phyloP scores from a whole-genome alignment of 306 rosid species.

The Cercis canadensis region DNA sequence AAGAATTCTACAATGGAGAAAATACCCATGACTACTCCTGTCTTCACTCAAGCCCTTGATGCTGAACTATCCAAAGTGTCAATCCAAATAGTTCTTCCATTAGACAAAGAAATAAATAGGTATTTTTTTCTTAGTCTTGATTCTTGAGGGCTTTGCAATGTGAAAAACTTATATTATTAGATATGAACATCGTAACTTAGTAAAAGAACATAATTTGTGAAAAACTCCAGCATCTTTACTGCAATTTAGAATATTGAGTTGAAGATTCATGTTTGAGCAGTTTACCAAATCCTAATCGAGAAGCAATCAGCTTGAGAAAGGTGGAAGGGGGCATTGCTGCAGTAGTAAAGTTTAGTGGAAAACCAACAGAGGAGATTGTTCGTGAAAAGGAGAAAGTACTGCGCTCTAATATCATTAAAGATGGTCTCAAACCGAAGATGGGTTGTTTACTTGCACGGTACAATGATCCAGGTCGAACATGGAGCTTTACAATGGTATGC shows the following conservation, averaged over 20 bases:
- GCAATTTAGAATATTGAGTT: conserved; percentile 13
- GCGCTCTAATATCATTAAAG: conserved; percentile 55
- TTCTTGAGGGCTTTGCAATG: not conserved
- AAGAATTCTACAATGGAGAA: conserved; percentile 79
- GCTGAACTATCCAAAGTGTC: conserved; percentile 62
- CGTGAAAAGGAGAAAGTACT: conserved; percentile 59
- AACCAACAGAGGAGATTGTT: conserved; percentile 64
- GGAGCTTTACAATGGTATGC: conserved; percentile 78
- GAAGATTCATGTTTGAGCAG: conserved; percentile 48
- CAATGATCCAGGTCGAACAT: conserved; percentile 91
- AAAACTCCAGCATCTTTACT: not conserved
- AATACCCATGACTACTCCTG: conserved; percentile 96
- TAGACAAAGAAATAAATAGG: conserved; percentile 71
- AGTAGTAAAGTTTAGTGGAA: conserved; percentile 83
- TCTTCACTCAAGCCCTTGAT: conserved; percentile 80
- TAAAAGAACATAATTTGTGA: no score
- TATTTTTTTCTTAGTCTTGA: conserved; percentile 15
- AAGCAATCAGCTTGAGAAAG: conserved; percentile 65
- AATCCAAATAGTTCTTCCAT: conserved; percentile 89
- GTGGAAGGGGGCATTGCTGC: conserved; percentile 83
- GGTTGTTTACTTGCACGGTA: conserved; percentile 95
- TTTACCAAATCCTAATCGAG: conserved; percentile 83
- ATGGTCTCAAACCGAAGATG: conserved; percentile 69
- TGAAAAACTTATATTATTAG: not conserved
- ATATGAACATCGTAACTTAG: not conserved